Conservation (phyloP, 2,329 filamentous ascomycete species). For the Aspergillus fumigatiaffinis region DNA sequence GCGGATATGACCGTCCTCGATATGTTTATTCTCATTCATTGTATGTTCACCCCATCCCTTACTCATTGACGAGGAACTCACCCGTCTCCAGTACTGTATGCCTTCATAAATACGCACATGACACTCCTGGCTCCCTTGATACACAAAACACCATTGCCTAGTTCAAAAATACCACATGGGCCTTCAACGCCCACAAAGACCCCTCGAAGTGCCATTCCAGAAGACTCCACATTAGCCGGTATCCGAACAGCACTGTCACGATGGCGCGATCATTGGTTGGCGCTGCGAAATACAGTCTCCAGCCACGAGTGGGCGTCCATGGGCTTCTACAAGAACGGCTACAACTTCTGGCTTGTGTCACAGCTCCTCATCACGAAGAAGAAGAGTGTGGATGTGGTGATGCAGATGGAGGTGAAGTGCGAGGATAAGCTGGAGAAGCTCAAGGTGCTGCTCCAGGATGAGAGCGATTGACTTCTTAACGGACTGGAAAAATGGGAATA, state of each 20-base stretch:
- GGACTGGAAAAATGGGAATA: neutral
- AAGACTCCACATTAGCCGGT: conserved; percentile 26
- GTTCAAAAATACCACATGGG: neutral
- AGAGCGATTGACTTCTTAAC: conserved; percentile 22
- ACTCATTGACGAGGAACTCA: neutral
- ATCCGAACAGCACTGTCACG: conserved; percentile 34
- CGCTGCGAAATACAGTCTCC: conserved; percentile 28
- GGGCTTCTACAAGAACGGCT: conserved; percentile 42
- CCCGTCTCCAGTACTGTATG: conserved; percentile 32
- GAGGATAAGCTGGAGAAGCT: conserved; percentile 42
- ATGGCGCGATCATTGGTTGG: conserved; percentile 39
- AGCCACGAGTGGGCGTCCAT: conserved; percentile 37
- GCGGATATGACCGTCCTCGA: conserved; percentile 34
- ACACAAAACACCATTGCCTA: conserved; percentile 7
- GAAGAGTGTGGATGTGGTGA: conserved; percentile 41
- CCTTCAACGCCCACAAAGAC: conserved; percentile 6
- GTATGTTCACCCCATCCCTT: conserved; percentile 20
- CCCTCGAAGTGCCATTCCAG: conserved; percentile 16
- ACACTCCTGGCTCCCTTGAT: conserved; percentile 30
- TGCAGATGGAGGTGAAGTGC: conserved; percentile 43
- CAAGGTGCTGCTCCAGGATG: conserved; percentile 37
- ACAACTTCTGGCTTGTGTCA: conserved; percentile 43
- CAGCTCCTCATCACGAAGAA: conserved; percentile 41
- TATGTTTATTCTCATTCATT: conserved; percentile 42
- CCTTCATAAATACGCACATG: conserved; percentile 42